These are phyloP conservation scores for Bacidia gigantensis DNA, from an alignment of 495 filamentous ascomycete genomes.

Conservation along the genomic window DNA sequence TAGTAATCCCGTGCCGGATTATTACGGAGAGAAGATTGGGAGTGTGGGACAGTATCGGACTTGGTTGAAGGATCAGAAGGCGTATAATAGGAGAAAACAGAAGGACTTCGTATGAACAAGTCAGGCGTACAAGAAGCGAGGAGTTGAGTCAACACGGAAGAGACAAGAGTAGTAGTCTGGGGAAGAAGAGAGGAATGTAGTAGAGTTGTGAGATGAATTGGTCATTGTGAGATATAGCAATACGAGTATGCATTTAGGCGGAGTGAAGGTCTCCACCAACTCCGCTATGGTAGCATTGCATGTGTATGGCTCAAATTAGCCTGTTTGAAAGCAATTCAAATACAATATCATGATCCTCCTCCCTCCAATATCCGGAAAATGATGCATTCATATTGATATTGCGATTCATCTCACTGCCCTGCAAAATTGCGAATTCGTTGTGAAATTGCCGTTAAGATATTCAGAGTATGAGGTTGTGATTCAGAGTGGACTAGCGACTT, in stretches of 20 bases:
- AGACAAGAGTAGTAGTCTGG: not conserved
- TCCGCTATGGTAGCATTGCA: not conserved
- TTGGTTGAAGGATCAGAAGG: constrained; percentile 94
- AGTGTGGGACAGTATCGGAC: constrained; percentile 79
- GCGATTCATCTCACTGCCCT: too few relatives aligned
- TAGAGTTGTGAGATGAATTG: not conserved
- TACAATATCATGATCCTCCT: too few relatives aligned
- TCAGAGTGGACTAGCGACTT: too few relatives aligned
- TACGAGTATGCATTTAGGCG: not conserved
- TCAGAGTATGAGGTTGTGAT: too few relatives aligned
- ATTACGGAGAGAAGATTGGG: constrained; percentile 82
- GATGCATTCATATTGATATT: too few relatives aligned
- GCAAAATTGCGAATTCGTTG: too few relatives aligned
- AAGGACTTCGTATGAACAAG: not conserved
- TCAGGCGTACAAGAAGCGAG: not conserved
- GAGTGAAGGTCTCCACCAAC: not conserved
- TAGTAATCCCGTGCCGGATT: constrained; percentile 58
- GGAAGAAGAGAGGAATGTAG: not conserved
- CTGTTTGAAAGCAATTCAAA: too few relatives aligned
- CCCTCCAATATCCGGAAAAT: too few relatives aligned
- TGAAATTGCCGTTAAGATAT: too few relatives aligned
- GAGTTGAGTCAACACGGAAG: not conserved
- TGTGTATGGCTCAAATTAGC: too few relatives aligned
- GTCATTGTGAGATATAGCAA: too few relatives aligned
- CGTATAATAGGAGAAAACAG: constrained; percentile 81